phyloP scores from a whole-genome alignment of 2,329 filamentous ascomycete species.

The Pestalotiopsis fici region DNA sequence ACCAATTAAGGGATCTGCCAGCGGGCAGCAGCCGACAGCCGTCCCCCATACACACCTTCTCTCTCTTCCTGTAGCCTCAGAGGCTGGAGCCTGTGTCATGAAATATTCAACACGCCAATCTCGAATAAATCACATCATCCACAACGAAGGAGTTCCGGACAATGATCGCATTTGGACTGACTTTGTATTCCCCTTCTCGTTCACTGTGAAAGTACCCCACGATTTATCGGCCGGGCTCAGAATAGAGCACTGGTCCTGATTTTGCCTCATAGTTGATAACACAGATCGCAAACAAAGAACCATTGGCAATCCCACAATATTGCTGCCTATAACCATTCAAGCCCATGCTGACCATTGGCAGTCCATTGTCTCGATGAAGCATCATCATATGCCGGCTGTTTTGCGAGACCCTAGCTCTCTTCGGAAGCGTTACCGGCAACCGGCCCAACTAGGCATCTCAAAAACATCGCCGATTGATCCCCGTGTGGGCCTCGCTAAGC shows the following conservation, averaged over 20 bases:
- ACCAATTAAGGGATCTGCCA: neutral
- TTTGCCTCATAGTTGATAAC: no score
- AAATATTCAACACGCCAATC: no score
- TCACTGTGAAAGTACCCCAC: no score
- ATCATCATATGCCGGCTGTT: neutral
- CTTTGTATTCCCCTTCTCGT: no score
- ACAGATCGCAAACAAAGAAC: neutral
- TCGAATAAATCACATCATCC: no score
- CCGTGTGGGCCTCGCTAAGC: slow-evolving; percentile 6
- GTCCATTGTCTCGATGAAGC: neutral
- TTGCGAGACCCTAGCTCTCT: neutral
- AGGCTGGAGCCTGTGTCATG: no score
- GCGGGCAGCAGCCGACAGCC: neutral
- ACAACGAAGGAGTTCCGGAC: no score
- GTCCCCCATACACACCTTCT: no score
- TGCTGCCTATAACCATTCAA: neutral
- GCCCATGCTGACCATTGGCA: neutral
- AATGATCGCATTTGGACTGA: no score
- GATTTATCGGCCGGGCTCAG: no score
- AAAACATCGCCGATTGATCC: neutral
- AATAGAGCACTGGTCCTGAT: neutral
- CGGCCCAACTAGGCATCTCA: neutral
- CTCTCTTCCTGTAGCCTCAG: no score
- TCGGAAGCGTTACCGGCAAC: neutral
- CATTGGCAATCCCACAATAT: neutral